Conservation (phyloP, 2,329 filamentous ascomycete genomes). For the Arachnopeziza araneosa region DNA sequence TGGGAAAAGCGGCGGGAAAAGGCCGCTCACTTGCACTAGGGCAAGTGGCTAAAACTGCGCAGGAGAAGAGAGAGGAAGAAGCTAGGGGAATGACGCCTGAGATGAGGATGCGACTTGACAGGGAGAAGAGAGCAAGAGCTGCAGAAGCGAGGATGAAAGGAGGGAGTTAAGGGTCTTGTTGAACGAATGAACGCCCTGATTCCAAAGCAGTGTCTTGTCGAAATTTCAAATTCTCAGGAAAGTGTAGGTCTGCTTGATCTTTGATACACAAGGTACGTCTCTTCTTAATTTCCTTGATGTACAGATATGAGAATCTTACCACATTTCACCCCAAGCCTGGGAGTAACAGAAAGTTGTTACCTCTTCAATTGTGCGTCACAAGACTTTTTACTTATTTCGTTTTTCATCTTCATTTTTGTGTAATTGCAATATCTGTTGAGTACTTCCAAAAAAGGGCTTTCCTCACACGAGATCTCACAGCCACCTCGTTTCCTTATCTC, state of each 20-base stretch:
- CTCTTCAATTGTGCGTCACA: not conserved
- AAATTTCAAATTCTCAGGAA: too few relatives aligned
- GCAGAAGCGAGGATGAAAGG: conserved; percentile 76
- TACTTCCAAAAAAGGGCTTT: not conserved
- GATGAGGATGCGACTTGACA: conserved; percentile 75
- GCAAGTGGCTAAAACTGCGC: conserved; percentile 64
- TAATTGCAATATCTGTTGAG: not conserved
- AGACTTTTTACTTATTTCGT: too few relatives aligned
- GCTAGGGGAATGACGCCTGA: conserved; percentile 79
- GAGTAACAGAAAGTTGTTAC: not conserved
- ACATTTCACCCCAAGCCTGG: too few relatives aligned
- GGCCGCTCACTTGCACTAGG: conserved; percentile 47
- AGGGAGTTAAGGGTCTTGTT: not conserved
- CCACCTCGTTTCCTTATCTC: conserved; percentile 29
- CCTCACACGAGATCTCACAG: conserved; percentile 5
- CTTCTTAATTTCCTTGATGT: too few relatives aligned
- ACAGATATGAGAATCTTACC: too few relatives aligned
- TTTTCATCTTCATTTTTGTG: not conserved
- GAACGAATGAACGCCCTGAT: too few relatives aligned
- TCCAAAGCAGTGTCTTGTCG: too few relatives aligned
- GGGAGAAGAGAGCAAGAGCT: conserved; percentile 84
- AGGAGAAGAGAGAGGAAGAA: conserved; percentile 80
- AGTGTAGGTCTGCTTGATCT: too few relatives aligned
- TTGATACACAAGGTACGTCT: too few relatives aligned
- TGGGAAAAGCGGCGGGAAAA: conserved; percentile 36